Conservation (phyloP, 1,284 basidiomycete species). For the Rhodotorula sp. region DNA sequence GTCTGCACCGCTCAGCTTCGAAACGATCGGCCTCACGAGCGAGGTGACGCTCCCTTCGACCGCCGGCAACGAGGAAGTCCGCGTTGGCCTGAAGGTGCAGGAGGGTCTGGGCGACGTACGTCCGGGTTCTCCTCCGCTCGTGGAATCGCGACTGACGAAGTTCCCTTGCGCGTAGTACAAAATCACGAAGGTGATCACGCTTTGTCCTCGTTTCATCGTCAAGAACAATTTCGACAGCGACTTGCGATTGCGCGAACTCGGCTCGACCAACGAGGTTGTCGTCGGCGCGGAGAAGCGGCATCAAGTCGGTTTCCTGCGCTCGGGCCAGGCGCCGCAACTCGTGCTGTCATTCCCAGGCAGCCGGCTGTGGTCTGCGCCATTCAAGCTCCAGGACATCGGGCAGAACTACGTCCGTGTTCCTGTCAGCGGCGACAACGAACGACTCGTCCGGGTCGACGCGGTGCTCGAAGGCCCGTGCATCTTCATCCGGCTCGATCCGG, state of each 20-base stretch:
- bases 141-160: not conserved
- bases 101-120: constrained; percentile 81
- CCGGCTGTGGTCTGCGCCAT: constrained; percentile 87
- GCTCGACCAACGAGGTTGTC: constrained; percentile 56
- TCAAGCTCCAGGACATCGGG: constrained; percentile 91
- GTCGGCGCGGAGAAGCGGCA: constrained; percentile 64
- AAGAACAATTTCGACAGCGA: constrained; percentile 74
- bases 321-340: constrained; percentile 62
- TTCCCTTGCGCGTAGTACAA: constrained; percentile 65
- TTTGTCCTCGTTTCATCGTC: constrained; percentile 87
- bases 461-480: constrained; percentile 85
- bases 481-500: constrained; percentile 73
- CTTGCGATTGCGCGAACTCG: constrained; percentile 83
- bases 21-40: constrained; percentile 87
- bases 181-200: constrained; percentile 87
- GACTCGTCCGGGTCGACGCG: constrained; percentile 78
- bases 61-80: constrained; percentile 72
- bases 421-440: constrained; percentile 54
- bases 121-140: not conserved
- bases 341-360: constrained; percentile 79
- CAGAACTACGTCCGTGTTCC: constrained; percentile 73
- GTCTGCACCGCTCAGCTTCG: constrained; percentile 81
- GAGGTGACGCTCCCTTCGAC: constrained; percentile 74
- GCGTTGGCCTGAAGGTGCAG: constrained; percentile 86
- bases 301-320: constrained; percentile 69